Conservation (phyloP, 495 filamentous ascomycete genomes). For the Lasiosphaeriaceae sp. region DNA sequence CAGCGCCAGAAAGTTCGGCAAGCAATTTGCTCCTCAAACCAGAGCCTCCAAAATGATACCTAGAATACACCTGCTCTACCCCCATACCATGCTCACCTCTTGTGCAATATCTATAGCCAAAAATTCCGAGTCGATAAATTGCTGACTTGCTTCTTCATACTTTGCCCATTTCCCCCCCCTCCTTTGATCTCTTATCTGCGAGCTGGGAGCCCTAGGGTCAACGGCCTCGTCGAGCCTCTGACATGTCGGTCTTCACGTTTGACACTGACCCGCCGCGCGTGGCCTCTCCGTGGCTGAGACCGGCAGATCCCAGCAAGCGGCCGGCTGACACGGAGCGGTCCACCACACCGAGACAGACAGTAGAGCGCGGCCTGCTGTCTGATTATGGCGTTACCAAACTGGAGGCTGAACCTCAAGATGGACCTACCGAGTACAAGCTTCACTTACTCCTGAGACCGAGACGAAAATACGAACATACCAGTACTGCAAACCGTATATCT, state of each 20-base stretch:
- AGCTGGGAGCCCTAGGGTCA: neutral
- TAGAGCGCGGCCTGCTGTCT: slow-evolving; percentile 52
- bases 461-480: slow-evolving; percentile 62
- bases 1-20: neutral
- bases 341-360: slow-evolving; percentile 25
- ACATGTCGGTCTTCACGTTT: slow-evolving; percentile 95
- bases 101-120: slow-evolving; percentile 11
- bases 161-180: neutral
- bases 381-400: slow-evolving; percentile 73
- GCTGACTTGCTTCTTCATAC: neutral
- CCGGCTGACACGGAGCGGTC: slow-evolving; percentile 25
- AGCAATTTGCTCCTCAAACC: neutral
- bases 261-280: slow-evolving; percentile 84
- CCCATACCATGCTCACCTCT: slow-evolving; percentile 22
- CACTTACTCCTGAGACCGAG: slow-evolving; percentile 83
- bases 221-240: neutral
- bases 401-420: slow-evolving; percentile 88
- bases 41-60: slow-evolving; percentile 56
- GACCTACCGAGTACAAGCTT: slow-evolving; percentile 93
- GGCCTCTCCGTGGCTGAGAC: slow-evolving; percentile 79
- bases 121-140: neutral
- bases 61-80: slow-evolving; percentile 43
- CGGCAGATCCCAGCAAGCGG: slow-evolving; percentile 35
- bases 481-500: slow-evolving; percentile 35
- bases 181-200: neutral